phyloP scores from a whole-genome alignment of 2,329 filamentous ascomycete species.

The Apiospora pterosperma region DNA sequence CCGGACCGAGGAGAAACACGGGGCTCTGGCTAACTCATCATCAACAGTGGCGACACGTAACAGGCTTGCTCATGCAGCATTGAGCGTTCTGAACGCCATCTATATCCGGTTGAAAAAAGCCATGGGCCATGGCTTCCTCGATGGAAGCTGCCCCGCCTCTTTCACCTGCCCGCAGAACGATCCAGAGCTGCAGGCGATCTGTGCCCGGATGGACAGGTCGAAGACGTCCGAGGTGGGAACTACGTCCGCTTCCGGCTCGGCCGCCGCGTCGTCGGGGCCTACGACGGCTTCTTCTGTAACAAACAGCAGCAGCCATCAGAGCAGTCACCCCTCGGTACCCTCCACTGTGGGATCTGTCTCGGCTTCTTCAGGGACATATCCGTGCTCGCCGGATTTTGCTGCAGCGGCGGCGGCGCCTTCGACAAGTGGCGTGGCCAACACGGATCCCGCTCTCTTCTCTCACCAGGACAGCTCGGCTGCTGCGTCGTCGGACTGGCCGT shows the following conservation, averaged over 20 bases:
- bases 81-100: constrained; percentile 54
- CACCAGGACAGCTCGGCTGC: neutral
- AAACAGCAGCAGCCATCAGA: neutral
- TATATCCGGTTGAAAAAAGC: constrained; percentile 50
- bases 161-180: constrained; percentile 6
- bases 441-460: neutral
- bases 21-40: neutral
- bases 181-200: neutral
- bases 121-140: constrained; percentile 32
- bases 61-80: constrained; percentile 48
- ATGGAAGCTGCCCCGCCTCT: constrained; percentile 9
- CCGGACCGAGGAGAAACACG: neutral
- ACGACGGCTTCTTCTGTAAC: neutral
- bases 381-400: neutral
- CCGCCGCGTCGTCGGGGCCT: neutral
- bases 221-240: neutral
- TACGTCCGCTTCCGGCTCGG: neutral
- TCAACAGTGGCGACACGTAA: constrained; percentile 44
- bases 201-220: neutral
- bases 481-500: constrained; percentile 30
- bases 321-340: constrained; percentile 4
- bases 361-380: neutral
- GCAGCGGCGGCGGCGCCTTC: neutral
- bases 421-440: neutral
- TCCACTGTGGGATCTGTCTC: constrained; percentile 1